These are phyloP conservation scores for Eucalyptus polyanthemos DNA, from an alignment of 345 rosid genomes.

Conservation along the genomic window DNA sequence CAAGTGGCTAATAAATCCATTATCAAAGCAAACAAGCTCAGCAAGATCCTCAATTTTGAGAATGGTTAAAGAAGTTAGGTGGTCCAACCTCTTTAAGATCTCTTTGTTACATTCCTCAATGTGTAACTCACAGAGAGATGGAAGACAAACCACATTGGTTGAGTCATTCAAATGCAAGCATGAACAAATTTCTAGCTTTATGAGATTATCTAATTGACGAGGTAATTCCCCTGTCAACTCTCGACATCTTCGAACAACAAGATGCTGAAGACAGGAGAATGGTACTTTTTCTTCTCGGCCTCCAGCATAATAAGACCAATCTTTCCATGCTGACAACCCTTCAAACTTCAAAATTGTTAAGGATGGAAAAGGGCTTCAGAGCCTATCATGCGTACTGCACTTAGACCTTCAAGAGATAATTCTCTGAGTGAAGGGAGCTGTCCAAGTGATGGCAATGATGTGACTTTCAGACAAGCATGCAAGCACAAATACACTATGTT, in stretches of 20 bases:
- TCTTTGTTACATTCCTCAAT: accelerated
- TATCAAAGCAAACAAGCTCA: not conserved
- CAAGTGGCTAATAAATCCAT: not conserved
- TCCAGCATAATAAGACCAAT: accelerated
- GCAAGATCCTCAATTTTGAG: not conserved
- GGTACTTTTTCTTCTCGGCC: accelerated
- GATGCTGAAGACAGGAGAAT: not conserved
- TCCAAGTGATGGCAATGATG: not conserved
- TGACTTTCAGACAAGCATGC: too few species aligned
- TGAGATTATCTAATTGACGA: accelerated
- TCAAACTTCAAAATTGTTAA: not conserved
- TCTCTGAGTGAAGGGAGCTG: not conserved
- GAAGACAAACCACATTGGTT: not conserved
- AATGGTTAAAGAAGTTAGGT: not conserved
- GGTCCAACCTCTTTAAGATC: accelerated
- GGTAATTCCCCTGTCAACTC: accelerated
- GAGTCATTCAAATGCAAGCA: not conserved
- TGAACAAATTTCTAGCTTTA: accelerated
- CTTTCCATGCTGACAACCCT: accelerated
- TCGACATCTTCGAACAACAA: accelerated
- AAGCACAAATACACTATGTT: accelerated
- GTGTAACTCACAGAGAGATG: accelerated
- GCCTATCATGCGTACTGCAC: not conserved
- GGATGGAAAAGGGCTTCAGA: not conserved
- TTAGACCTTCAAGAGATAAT: not conserved